A percentile compares a stretch with the other conserved stretches of the same genome.
These are phyloP conservation scores for Leishmania arabica DNA, from an alignment of 208 protist species.

Conservation along the genomic window DNA sequence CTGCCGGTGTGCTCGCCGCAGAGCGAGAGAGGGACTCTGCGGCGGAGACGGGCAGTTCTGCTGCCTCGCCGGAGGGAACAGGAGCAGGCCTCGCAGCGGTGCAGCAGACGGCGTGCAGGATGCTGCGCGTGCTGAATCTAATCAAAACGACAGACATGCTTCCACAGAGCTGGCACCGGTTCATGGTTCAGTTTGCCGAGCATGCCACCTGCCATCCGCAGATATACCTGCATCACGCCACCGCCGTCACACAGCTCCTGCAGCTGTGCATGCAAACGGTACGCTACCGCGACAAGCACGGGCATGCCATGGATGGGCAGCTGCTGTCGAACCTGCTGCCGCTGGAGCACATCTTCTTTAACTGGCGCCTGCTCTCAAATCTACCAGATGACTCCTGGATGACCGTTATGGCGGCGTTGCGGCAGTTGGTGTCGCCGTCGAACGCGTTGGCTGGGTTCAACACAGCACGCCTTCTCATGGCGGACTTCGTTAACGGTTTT, in stretches of 20 bases:
- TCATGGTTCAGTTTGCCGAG: conserved; percentile 37
- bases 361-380: conserved; percentile 50
- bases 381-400: conserved; percentile 33
- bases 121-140: conserved; percentile 38
- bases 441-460: conserved; percentile 56
- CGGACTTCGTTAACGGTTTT: conserved; percentile 71
- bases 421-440: conserved; percentile 31
- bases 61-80: background rate
- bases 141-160: conserved; percentile 39
- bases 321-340: conserved; percentile 20
- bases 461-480: conserved; percentile 41
- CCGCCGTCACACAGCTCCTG: conserved; percentile 26
- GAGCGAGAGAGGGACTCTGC: background rate
- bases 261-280: conserved; percentile 24
- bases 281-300: conserved; percentile 16
- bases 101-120: conserved; percentile 16
- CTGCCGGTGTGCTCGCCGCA: conserved; percentile 3
- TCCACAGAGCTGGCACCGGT: conserved; percentile 37
- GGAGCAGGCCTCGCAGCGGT: background rate
- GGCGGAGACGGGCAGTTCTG: background rate
- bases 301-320: conserved; percentile 3
- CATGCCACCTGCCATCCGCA: conserved; percentile 31
- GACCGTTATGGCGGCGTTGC: conserved; percentile 29
- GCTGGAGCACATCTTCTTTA: conserved; percentile 62
- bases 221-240: conserved; percentile 35